phyloP scores from a whole-genome alignment of 1,284 basidiomycete species.

The Afroboletus lepidellus region DNA sequence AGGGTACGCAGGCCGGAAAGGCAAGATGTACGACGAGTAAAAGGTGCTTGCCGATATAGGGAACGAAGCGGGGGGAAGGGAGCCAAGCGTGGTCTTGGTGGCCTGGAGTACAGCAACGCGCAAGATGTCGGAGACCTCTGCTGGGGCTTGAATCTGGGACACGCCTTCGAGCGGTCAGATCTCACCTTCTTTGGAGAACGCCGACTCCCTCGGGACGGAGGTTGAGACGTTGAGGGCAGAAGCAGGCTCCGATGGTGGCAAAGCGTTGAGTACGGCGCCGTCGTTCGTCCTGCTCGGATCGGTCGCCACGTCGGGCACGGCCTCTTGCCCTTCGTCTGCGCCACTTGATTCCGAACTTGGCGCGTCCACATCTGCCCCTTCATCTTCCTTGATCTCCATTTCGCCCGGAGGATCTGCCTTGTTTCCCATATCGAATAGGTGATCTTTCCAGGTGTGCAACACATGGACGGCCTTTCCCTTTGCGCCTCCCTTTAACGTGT shows the following conservation, averaged over 20 bases:
- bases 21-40: constrained; percentile 76
- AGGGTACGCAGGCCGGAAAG: constrained; percentile 61
- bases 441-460: constrained; percentile 70
- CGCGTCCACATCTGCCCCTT: constrained; percentile 13
- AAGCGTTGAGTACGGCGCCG: constrained; percentile 3
- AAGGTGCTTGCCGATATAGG: constrained; percentile 76
- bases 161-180: constrained; percentile 5
- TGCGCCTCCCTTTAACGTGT: constrained; percentile 41
- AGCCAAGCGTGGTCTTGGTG: constrained; percentile 48
- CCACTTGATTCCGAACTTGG: constrained; percentile 14
- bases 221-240: constrained; percentile 4
- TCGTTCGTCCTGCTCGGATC: constrained; percentile 13
- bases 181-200: constrained; percentile 27
- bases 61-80: constrained; percentile 54
- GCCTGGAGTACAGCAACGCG: constrained; percentile 72
- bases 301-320: constrained; percentile 15
- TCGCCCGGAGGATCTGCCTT: constrained; percentile 55
- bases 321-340: constrained; percentile 4
- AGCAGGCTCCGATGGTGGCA: constrained; percentile 4
- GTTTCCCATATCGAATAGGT: constrained; percentile 66
- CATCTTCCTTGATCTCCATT: constrained; percentile 25
- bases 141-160: constrained; percentile 5
- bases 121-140: constrained; percentile 67
- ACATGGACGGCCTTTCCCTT: constrained; percentile 77
- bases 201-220: constrained; percentile 14